These are phyloP conservation scores for Neurospora africana DNA, from an alignment of 495 filamentous ascomycete genomes.

Conservation along the genomic window DNA sequence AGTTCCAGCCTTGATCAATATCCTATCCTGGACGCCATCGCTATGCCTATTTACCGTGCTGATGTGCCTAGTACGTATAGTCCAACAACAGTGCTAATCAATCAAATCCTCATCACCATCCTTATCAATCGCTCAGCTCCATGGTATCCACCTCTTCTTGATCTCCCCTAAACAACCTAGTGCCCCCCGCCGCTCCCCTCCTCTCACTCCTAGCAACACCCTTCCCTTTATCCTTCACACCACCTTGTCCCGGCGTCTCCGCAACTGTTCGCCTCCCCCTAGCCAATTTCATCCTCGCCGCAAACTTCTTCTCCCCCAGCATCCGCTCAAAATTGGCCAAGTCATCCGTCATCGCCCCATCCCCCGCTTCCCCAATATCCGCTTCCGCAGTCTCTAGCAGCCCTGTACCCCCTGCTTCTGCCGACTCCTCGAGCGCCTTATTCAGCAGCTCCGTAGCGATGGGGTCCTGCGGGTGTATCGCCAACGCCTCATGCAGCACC, in stretches of 20 bases:
- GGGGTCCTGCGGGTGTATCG: slow-evolving; percentile 55
- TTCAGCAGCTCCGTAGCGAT: slow-evolving; percentile 66
- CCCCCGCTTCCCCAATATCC: neutral
- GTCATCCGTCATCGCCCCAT: slow-evolving; percentile 16
- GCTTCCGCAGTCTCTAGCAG: slow-evolving; percentile 1
- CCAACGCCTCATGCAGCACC: slow-evolving; percentile 63
- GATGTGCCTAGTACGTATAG: neutral
- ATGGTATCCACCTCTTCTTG: slow-evolving; percentile 7
- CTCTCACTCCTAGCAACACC: slow-evolving; percentile 7
- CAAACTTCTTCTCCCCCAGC: slow-evolving; percentile 18
- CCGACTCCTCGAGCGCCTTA: slow-evolving; percentile 62
- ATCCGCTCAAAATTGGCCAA: slow-evolving; percentile 25
- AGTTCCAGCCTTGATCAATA: neutral
- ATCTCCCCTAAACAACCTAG: neutral
- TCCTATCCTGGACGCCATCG: neutral
- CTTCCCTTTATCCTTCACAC: slow-evolving; percentile 14
- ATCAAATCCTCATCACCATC: neutral
- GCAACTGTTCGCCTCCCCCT: slow-evolving; percentile 4
- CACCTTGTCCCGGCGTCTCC: slow-evolving; percentile 5
- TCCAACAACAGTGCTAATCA: neutral
- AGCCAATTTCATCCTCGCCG: slow-evolving; percentile 14
- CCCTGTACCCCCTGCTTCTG: slow-evolving; percentile 22
- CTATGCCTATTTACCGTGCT: neutral
- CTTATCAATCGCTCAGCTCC: slow-evolving; percentile 19
- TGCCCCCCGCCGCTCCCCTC: neutral